These are phyloP conservation scores for Gamarada debralockiae DNA, from an alignment of 495 filamentous ascomycete genomes.

Conservation along the genomic window DNA sequence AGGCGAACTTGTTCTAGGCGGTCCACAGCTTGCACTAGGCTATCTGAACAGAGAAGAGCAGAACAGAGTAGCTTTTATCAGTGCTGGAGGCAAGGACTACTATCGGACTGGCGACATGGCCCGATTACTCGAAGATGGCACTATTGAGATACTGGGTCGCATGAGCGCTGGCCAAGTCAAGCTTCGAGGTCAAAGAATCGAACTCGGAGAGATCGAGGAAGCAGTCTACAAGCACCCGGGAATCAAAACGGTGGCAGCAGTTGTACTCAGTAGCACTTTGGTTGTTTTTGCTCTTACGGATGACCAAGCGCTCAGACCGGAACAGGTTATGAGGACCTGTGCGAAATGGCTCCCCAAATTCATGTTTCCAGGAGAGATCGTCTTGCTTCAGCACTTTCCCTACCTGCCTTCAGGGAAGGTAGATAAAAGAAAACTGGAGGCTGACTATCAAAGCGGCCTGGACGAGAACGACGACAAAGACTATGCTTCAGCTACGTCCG, in stretches of 20 bases:
- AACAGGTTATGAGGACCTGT: constrained; percentile 53
- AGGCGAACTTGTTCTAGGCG: constrained; percentile 83
- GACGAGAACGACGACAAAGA: constrained; percentile 27
- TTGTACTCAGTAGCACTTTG: constrained; percentile 55
- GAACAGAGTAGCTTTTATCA: constrained; percentile 64
- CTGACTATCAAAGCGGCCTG: constrained; percentile 41
- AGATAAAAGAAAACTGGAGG: constrained; percentile 60
- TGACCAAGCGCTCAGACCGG: constrained; percentile 25
- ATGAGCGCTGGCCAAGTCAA: constrained; percentile 78
- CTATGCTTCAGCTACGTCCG: constrained; percentile 20
- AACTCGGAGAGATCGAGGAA: constrained; percentile 80
- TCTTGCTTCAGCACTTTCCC: constrained; percentile 58
- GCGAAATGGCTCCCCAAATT: constrained; percentile 66
- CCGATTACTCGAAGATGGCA: constrained; percentile 60
- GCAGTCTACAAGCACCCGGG: constrained; percentile 48
- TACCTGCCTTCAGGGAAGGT: constrained; percentile 75
- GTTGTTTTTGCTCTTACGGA: constrained; percentile 62
- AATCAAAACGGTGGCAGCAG: constrained; percentile 51
- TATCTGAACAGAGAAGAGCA: constrained; percentile 82
- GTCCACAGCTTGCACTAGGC: constrained; percentile 69
- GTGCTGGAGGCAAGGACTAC: constrained; percentile 47
- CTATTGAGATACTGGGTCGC: constrained; percentile 78
- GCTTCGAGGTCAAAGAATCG: constrained; percentile 74
- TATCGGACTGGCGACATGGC: constrained; percentile 89
- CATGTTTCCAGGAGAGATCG: constrained; percentile 72